Percentiles rank a stretch among this genome's conserved stretches.
These are phyloP conservation scores for Coemansia aciculifera DNA, from an alignment of 192 early-diverging fungal genomes.

Conservation along the genomic window DNA sequence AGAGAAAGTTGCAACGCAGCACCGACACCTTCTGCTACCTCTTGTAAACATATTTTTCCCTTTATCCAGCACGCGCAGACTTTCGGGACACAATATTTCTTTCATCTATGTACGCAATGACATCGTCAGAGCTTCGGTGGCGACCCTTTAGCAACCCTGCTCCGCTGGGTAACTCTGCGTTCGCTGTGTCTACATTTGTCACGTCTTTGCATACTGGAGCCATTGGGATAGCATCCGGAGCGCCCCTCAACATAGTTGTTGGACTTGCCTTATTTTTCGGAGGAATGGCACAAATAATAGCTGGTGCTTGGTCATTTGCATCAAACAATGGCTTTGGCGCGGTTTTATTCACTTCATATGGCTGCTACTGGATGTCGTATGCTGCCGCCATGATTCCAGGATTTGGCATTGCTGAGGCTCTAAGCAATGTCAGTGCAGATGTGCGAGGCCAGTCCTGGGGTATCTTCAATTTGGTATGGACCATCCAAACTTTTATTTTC, in stretches of 20 bases:
- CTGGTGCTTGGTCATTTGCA: constrained; percentile 42
- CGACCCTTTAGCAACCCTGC: constrained; percentile 42
- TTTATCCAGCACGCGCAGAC: background rate
- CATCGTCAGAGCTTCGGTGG: constrained; percentile 20
- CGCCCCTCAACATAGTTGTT: constrained; percentile 36
- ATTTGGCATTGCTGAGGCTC: constrained; percentile 53
- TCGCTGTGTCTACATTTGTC: constrained; percentile 43
- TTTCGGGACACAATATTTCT: background rate
- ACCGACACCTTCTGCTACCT: background rate
- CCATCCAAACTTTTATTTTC: constrained; percentile 58
- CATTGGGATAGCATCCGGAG: constrained; percentile 35
- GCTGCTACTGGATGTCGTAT: constrained; percentile 60
- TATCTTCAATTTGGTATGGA: constrained; percentile 55
- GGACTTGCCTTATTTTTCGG: constrained; percentile 49
- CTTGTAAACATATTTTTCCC: background rate
- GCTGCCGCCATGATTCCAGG: constrained; percentile 55
- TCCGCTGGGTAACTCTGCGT: constrained; percentile 47
- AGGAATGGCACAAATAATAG: constrained; percentile 36
- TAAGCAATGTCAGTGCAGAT: constrained; percentile 28
- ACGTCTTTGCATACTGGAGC: constrained; percentile 34
- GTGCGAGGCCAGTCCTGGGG: constrained; percentile 54
- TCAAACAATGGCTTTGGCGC: constrained; percentile 40
- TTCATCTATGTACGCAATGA: constrained; percentile 28
- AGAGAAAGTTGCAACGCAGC: background rate
- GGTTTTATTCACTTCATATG: constrained; percentile 42